phyloP scores from a whole-genome alignment of 116 monocot species.

The Phalaenopsis hybrid region DNA sequence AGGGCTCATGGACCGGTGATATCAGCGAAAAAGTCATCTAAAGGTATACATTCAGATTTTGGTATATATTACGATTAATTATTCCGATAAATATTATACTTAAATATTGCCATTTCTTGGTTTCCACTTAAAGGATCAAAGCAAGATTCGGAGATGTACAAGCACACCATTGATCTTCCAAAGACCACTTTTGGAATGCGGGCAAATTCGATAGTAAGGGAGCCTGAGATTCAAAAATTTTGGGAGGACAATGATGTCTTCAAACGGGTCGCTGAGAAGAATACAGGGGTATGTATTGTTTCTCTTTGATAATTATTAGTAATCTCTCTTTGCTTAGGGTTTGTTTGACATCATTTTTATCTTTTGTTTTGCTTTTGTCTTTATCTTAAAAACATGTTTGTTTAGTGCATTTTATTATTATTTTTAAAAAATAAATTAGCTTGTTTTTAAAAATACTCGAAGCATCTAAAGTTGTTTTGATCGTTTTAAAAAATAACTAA shows the following conservation, averaged over 20 bases:
- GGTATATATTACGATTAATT: not conserved
- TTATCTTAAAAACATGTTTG: too few relatives aligned
- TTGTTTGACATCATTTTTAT: too few relatives aligned
- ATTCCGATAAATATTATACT: not conserved
- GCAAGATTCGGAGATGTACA: slow-evolving; percentile 76
- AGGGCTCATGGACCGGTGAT: slow-evolving; percentile 73
- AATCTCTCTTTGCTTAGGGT: not conserved
- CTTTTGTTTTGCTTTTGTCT: too few relatives aligned
- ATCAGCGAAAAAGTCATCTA: slow-evolving; percentile 71
- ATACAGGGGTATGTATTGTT: slow-evolving; percentile 60
- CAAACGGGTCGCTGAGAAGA: slow-evolving; percentile 60
- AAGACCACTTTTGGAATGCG: slow-evolving; percentile 91
- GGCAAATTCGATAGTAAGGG: slow-evolving; percentile 72
- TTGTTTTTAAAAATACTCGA: too few relatives aligned
- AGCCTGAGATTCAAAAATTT: slow-evolving; percentile 91
- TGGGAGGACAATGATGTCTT: slow-evolving; percentile 94
- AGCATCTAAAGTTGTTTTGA: too few relatives aligned
- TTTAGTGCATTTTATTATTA: too few relatives aligned
- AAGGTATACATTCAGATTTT: slow-evolving; percentile 32
- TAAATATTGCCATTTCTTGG: slow-evolving; percentile 1
- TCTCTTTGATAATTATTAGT: not conserved
- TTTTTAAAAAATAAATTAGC: too few relatives aligned
- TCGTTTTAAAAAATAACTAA: too few relatives aligned
- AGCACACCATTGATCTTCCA: slow-evolving; percentile 90
- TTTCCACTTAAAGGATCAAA: slow-evolving; percentile 35